A percentile compares a stretch with the other conserved stretches of the same genome.
These are phyloP conservation scores for Trypanosoma caninum DNA, from an alignment of 208 protist genomes.

Conservation along the genomic window DNA sequence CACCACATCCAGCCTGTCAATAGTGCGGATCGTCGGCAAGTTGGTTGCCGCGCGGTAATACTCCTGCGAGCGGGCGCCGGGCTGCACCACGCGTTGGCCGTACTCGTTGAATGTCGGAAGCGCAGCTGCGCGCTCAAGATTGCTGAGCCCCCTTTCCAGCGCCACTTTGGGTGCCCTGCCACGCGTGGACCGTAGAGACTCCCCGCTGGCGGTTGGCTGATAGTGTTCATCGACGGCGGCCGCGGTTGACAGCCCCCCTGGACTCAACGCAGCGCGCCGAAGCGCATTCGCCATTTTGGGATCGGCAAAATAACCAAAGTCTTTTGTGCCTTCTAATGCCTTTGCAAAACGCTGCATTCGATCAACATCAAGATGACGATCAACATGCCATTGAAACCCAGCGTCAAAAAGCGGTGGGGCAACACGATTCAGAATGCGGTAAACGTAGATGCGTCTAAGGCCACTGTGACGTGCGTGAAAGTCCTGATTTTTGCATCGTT, in stretches of 20 bases:
- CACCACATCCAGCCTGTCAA: slow-evolving; percentile 78
- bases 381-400: slow-evolving; percentile 86
- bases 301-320: slow-evolving; percentile 86
- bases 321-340: slow-evolving; percentile 68
- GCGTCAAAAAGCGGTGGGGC: slow-evolving; percentile 85
- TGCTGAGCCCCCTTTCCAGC: slow-evolving; percentile 48
- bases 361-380: slow-evolving; percentile 73
- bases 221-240: slow-evolving; percentile 52
- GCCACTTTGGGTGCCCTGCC: slow-evolving; percentile 58
- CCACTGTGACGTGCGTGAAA: slow-evolving; percentile 86
- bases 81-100: slow-evolving; percentile 63
- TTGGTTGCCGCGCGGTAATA: slow-evolving; percentile 68
- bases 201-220: slow-evolving; percentile 31
- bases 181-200: slow-evolving; percentile 21
- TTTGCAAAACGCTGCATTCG: slow-evolving; percentile 79
- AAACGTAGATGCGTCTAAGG: slow-evolving; percentile 78
- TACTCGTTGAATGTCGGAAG: slow-evolving; percentile 85
- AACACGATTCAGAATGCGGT: slow-evolving; percentile 89
- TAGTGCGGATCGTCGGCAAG: slow-evolving; percentile 75
- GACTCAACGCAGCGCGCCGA: slow-evolving; percentile 43
- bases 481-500: slow-evolving; percentile 68
- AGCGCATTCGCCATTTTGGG: slow-evolving; percentile 85
- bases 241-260: slow-evolving; percentile 29
- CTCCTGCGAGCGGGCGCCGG: slow-evolving; percentile 55
- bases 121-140: slow-evolving; percentile 64